A percentile compares a stretch with the other conserved stretches of the same genome.
Conservation (phyloP, 1,139 yeast species). For the Geotrichum australiense region DNA sequence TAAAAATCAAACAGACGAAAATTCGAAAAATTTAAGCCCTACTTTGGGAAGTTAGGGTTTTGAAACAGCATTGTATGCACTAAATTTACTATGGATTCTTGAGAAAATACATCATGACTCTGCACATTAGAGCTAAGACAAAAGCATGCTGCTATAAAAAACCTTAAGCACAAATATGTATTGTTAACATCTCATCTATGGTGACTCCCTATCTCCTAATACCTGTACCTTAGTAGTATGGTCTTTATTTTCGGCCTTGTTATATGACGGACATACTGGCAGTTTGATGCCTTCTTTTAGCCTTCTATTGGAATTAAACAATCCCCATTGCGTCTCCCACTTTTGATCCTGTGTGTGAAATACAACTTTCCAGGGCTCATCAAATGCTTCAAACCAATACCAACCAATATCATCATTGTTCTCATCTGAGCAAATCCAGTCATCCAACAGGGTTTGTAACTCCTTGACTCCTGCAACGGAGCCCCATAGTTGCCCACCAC, state of each 20-base stretch:
- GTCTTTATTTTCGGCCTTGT: too few species aligned
- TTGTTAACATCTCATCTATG: not conserved
- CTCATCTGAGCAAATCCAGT: conserved; percentile 45
- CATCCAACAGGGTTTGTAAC: conserved; percentile 44
- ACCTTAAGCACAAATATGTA: not conserved
- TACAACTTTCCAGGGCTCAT: conserved; percentile 61
- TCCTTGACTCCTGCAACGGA: conserved; percentile 45
- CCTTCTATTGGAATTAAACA: conserved; percentile 46
- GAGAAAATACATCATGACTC: not conserved
- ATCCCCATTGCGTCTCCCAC: conserved; percentile 74
- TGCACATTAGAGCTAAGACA: not conserved
- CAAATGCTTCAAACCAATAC: conserved; percentile 67
- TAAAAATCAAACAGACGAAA: conserved; percentile 14
- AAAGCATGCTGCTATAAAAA: not conserved
- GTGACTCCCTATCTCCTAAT: too few species aligned
- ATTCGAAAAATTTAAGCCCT: conserved; percentile 3
- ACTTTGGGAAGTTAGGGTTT: conserved; percentile 9
- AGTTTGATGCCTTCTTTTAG: conserved; percentile 32
- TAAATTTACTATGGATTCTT: not conserved
- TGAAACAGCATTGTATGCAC: conserved; percentile 1
- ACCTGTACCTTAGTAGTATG: too few species aligned
- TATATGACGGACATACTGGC: conserved; percentile 14
- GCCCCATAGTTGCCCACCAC: conserved; percentile 45
- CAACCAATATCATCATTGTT: conserved; percentile 39
- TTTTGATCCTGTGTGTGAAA: conserved; percentile 43